phyloP scores from a whole-genome alignment of 2,329 filamentous ascomycete genomes.

The Aspergillus felis region DNA sequence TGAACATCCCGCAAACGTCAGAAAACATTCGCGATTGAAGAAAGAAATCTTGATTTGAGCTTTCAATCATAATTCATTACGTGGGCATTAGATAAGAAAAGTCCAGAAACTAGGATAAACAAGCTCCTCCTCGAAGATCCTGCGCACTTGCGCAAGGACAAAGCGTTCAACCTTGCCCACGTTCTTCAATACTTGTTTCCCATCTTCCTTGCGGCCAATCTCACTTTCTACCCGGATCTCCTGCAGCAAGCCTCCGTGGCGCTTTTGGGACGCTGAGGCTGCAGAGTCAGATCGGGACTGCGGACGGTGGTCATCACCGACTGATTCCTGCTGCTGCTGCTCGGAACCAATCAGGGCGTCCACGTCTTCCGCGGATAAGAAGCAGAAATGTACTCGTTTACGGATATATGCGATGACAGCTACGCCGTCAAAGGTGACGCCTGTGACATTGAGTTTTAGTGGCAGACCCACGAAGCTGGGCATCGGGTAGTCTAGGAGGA shows the following conservation, averaged over 20 bases:
- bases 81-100: slow-evolving; percentile 66
- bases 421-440: slow-evolving; percentile 90
- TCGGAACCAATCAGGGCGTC: slow-evolving; percentile 63
- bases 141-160: slow-evolving; percentile 89
- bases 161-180: slow-evolving; percentile 98
- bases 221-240: slow-evolving; percentile 97
- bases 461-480: slow-evolving; percentile 96
- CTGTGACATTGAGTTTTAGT: slow-evolving; percentile 90
- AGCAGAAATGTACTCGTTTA: slow-evolving; percentile 87
- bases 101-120: slow-evolving; percentile 99
- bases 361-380: slow-evolving; percentile 87
- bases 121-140: slow-evolving; percentile 98
- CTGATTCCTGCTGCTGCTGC: slow-evolving; percentile 32
- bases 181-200: slow-evolving; percentile 95
- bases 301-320: slow-evolving; percentile 26
- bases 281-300: slow-evolving; percentile 31
- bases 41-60: not conserved
- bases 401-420: slow-evolving; percentile 89
- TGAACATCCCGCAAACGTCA: not conserved
- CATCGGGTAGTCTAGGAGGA: slow-evolving; percentile 96
- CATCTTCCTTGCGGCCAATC: slow-evolving; percentile 86
- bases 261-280: slow-evolving; percentile 25
- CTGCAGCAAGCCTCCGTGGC: slow-evolving; percentile 74
- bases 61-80: not conserved
- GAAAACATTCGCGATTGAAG: too few relatives aligned